Conservation (phyloP, 2,329 filamentous ascomycete species). For the Aspergillus sp. region DNA sequence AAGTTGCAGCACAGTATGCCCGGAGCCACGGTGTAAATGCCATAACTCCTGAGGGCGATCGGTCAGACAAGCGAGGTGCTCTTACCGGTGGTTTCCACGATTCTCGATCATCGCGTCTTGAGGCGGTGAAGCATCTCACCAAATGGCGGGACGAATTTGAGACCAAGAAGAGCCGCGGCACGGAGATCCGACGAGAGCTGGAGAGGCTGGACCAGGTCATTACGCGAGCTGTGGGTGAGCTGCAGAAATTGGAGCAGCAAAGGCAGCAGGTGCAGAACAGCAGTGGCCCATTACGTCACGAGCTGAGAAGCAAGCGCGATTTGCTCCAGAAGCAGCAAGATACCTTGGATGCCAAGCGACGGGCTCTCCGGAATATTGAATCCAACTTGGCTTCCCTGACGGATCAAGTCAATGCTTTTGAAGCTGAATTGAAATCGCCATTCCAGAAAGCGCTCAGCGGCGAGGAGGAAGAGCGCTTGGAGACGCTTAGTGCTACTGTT, state of each 20-base stretch:
- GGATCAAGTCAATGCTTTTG: constrained; percentile 66
- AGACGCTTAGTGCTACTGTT: constrained; percentile 58
- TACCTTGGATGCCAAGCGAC: constrained; percentile 64
- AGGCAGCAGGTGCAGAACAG: constrained; percentile 70
- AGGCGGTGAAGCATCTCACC: constrained; percentile 67
- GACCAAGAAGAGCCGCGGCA: constrained; percentile 53
- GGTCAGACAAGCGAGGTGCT: constrained; percentile 88
- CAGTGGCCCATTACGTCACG: constrained; percentile 69
- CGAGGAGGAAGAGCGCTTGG: constrained; percentile 74
- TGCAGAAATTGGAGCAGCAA: constrained; percentile 74
- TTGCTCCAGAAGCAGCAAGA: constrained; percentile 66
- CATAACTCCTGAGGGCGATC: constrained; percentile 90
- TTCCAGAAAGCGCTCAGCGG: constrained; percentile 84
- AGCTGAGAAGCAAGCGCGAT: constrained; percentile 65
- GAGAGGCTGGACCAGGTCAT: constrained; percentile 81
- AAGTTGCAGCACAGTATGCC: constrained; percentile 82
- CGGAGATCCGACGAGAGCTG: constrained; percentile 60
- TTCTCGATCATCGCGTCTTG: constrained; percentile 73
- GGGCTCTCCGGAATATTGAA: constrained; percentile 58
- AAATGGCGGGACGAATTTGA: constrained; percentile 71
- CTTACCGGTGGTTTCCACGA: constrained; percentile 94
- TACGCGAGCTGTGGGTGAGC: constrained; percentile 72
- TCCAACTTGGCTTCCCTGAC: constrained; percentile 66
- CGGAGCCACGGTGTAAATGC: constrained; percentile 85
- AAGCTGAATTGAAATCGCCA: constrained; percentile 71